These are phyloP conservation scores for Alnus glutinosa DNA, from an alignment of 306 rosid species.

Conservation along the genomic window DNA sequence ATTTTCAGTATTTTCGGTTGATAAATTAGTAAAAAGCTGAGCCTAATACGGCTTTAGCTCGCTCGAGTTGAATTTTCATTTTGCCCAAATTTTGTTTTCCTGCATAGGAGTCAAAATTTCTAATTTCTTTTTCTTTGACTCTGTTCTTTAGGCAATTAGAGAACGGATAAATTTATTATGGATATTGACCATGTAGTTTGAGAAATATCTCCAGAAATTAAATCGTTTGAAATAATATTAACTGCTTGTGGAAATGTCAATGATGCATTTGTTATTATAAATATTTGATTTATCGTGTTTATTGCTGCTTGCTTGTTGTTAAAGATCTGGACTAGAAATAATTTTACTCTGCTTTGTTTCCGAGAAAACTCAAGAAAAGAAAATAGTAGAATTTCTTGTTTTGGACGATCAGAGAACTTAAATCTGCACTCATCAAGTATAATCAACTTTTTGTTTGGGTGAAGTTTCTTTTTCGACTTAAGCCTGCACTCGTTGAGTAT, in stretches of 20 bases:
- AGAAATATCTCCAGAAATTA: too few species aligned
- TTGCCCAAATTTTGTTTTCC: background rate
- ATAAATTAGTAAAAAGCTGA: background rate
- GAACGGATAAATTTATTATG: background rate
- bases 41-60: background rate
- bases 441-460: background rate
- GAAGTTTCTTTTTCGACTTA: too few species aligned
- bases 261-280: too few species aligned
- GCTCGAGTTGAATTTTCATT: background rate
- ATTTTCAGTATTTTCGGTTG: background rate
- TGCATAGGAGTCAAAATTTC: background rate
- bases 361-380: background rate
- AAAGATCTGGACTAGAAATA: background rate
- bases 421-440: background rate
- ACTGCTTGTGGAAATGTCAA: background rate
- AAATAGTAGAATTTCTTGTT: background rate
- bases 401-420: background rate
- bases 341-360: background rate
- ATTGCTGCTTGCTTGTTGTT: background rate
- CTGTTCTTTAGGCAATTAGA: background rate
- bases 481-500: too few species aligned
- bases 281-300: background rate
- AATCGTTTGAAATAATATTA: too few species aligned
- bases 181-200: too few species aligned
- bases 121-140: background rate